phyloP scores from a whole-genome alignment of 352 stramenopile species.

The Phytophthora fragariaefolia region DNA sequence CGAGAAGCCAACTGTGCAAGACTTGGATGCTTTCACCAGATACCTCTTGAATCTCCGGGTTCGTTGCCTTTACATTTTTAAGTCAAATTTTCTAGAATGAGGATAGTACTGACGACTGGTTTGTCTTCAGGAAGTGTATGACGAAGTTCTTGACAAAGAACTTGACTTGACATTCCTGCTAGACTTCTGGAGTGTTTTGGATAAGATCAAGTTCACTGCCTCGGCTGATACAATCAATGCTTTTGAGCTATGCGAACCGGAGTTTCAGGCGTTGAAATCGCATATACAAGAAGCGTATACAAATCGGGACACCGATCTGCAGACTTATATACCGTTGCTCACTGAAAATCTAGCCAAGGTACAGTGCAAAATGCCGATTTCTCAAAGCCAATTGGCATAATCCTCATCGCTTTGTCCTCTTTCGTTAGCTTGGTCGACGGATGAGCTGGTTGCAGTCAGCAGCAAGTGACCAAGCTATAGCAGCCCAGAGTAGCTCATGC shows the following conservation, averaged over 20 bases:
- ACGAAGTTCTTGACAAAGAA: constrained; percentile 56
- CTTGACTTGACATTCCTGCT: constrained; percentile 54
- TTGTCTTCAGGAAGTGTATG: constrained; percentile 47
- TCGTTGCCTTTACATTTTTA: neutral
- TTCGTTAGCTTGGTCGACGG: constrained; percentile 16
- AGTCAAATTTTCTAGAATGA: too few relatives aligned
- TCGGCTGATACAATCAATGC: constrained; percentile 32
- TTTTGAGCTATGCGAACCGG: constrained; percentile 51
- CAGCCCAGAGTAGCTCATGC: constrained; percentile 39
- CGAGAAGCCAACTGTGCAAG: constrained; percentile 44
- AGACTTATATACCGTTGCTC: constrained; percentile 36
- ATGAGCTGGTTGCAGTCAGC: constrained; percentile 39
- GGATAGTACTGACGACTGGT: too few relatives aligned
- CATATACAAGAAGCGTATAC: constrained; percentile 39
- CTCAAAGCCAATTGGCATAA: neutral
- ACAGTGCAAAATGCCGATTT: neutral
- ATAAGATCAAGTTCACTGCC: constrained; percentile 42
- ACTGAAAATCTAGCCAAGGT: constrained; percentile 26
- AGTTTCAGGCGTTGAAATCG: constrained; percentile 50
- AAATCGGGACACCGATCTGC: constrained; percentile 40
- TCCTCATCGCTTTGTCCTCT: neutral
- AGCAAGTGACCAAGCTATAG: constrained; percentile 41
- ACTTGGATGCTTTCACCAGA: constrained; percentile 50
- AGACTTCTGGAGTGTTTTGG: constrained; percentile 47
- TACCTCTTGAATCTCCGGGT: constrained; percentile 68